Percentiles rank a stretch among this genome's conserved stretches.
phyloP scores from a whole-genome alignment of 108 stramenopile genomes.

The Craspedostauros australis region DNA sequence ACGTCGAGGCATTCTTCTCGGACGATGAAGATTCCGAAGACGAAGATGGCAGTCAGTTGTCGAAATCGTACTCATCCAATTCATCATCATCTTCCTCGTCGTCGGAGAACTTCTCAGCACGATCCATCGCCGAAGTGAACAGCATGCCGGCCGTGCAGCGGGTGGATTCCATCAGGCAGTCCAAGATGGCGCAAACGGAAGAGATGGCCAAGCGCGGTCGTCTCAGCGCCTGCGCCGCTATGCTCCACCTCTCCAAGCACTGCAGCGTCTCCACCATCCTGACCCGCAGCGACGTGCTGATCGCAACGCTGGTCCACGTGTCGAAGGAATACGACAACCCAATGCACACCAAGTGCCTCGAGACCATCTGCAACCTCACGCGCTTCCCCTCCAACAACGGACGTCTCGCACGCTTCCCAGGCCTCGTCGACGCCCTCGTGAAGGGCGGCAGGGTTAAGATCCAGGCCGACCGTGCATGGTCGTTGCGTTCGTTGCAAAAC shows the following conservation, averaged over 20 bases:
- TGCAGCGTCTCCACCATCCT: slow-evolving; percentile 42
- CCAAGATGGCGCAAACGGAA: slow-evolving; percentile 31
- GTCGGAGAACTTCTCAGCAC: slow-evolving; percentile 2
- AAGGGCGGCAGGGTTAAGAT: slow-evolving; percentile 21
- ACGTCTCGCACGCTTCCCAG: slow-evolving; percentile 38
- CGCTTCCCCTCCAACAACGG: slow-evolving; percentile 66
- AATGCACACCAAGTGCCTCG: slow-evolving; percentile 73
- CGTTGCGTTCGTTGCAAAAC: slow-evolving; percentile 69
- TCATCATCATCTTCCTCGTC: slow-evolving; percentile 12
- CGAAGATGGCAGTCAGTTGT: slow-evolving; percentile 6
- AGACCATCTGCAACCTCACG: slow-evolving; percentile 75
- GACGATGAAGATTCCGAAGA: slow-evolving; percentile 5
- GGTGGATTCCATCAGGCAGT: slow-evolving; percentile 35
- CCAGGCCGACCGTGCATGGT: slow-evolving; percentile 58
- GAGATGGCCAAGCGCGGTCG: slow-evolving; percentile 40
- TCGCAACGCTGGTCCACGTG: slow-evolving; percentile 40
- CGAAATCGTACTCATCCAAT: slow-evolving; percentile 1
- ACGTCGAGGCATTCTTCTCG: neutral
- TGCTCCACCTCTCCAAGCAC: slow-evolving; percentile 75
- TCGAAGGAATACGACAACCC: slow-evolving; percentile 43
- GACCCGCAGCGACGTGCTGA: slow-evolving; percentile 28
- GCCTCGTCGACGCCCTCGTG: slow-evolving; percentile 43
- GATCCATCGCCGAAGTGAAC: neutral
- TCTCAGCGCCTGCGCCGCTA: slow-evolving; percentile 73
- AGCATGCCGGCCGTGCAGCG: slow-evolving; percentile 23